Evolutionary conservation across 2,329 filamentous ascomycete genomes (phyloP), one percentile per base, ranked within the genome.

Genomic region (Purpureocillium takamizusanense): DNA sequence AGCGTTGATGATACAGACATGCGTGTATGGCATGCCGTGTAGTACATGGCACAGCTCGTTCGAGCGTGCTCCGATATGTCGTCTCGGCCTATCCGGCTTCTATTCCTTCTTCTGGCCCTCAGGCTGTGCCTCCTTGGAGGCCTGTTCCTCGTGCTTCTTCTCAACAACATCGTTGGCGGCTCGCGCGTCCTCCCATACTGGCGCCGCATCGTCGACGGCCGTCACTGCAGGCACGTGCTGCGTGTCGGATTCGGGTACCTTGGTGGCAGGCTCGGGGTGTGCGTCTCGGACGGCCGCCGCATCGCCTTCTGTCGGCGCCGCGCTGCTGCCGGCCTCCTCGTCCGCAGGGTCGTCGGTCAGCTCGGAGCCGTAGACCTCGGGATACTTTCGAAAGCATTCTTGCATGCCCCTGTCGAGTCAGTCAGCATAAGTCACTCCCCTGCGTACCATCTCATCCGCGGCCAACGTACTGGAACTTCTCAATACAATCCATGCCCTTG

Each of bases 401-500:
- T 97, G 92, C 92, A 98, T 98, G 52, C 74, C 80, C 73, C 89
- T 95, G 50, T 52, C 41, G 16, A 38, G 38, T 46, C 45, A 30
- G 41, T 69, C 53, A 60, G 44, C 18, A 8, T n/a, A 34, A n/a
- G 5, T 4, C 1, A 9, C 6, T 14, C 12, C 8, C 25, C 13
- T 11, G 3, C 16, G 29, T 29, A 14, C 8, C 13, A 33, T 33
- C 15, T 8, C 8, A 16, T 10, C 14, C 17, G 8, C 2, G 28
- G 18, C 7, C 11, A 17, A 74, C 83, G 34, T 72, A 92, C 87
- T 94, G 89, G 74, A 95, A 95, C 67, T 92, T 94, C 21, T 95
- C 88, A 56, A 95, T 92, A 67, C 89, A 95, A 59, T 95, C 88
- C 69, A 95, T 90, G 37, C 90, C 90, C 78, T 98, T 98, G 28